A percentile compares a stretch with the other conserved stretches of the same genome.
These are phyloP conservation scores for Flaveria floridana DNA, from an alignment of 140 eudicot genomes.

Conservation along the genomic window DNA sequence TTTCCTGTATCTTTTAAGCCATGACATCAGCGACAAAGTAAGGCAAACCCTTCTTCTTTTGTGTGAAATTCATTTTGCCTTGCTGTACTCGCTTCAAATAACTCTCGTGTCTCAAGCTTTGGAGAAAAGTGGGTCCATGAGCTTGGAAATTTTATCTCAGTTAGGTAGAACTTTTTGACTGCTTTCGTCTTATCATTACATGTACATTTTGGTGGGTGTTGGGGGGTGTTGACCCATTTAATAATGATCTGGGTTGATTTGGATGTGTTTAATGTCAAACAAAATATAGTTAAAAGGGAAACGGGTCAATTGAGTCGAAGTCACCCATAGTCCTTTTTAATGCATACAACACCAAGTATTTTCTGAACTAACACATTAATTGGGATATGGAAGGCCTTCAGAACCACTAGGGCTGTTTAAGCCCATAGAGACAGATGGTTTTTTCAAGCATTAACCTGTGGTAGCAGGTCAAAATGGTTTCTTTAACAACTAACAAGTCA, in stretches of 20 bases:
- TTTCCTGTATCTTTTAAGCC: slow-evolving; percentile 64
- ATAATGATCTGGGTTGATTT: slow-evolving; percentile 1
- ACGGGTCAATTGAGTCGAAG: neutral
- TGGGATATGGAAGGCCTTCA: neutral
- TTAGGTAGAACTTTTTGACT: slow-evolving; percentile 43
- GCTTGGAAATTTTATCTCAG: slow-evolving; percentile 47
- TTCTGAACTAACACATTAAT: neutral
- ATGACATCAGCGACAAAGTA: slow-evolving; percentile 46
- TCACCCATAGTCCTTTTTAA: neutral
- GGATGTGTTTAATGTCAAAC: slow-evolving; percentile 17
- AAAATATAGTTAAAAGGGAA: slow-evolving; percentile 1
- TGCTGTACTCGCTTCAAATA: slow-evolving; percentile 57
- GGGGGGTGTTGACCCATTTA: slow-evolving; percentile 1
- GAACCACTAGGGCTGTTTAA: neutral
- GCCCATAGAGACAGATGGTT: neutral
- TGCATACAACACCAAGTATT: neutral
- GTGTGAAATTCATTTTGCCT: slow-evolving; percentile 63
- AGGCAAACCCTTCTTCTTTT: slow-evolving; percentile 55
- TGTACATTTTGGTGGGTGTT: neutral
- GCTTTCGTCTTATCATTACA: neutral
- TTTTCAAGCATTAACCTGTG: neutral
- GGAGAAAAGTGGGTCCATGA: slow-evolving; percentile 44
- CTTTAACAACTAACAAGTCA: neutral
- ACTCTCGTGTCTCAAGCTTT: slow-evolving; percentile 44
- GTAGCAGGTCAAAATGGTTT: neutral